Conservation (phyloP, 192 early-diverging fungal species). For the Rhizophagus prolifer region DNA sequence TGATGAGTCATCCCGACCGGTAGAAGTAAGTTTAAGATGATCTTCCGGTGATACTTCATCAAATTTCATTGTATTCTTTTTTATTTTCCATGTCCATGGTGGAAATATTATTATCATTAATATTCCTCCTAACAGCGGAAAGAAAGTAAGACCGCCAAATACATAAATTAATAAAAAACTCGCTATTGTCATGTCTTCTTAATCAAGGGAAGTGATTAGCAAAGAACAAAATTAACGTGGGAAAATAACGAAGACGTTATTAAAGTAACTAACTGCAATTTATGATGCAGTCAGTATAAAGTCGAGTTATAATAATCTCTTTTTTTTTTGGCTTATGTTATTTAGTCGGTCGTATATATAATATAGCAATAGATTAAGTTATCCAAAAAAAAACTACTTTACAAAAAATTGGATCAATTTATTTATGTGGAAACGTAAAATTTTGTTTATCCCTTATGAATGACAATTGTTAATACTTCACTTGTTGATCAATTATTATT, state of each 20-base stretch:
- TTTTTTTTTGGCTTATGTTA: too few relatives aligned
- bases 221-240: neutral
- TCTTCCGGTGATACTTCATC: neutral
- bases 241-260: neutral
- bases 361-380: too few relatives aligned
- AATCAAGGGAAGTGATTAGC: neutral
- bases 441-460: too few relatives aligned
- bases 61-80: neutral
- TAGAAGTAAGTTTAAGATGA: neutral
- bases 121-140: neutral
- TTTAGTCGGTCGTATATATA: too few relatives aligned
- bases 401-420: too few relatives aligned
- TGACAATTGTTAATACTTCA: too few relatives aligned
- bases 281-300: too few relatives aligned
- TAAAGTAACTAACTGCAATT: neutral
- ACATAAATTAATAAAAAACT: conserved; percentile 7
- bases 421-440: too few relatives aligned
- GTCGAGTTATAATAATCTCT: too few relatives aligned
- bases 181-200: neutral
- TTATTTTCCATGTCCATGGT: neutral
- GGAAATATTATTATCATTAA: neutral
- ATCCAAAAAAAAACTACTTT: too few relatives aligned
- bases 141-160: neutral
- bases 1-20: neutral
- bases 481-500: neutral